Base-by-base conservation (phyloP, 768 basidiomycete genomes). In the Suillus tomentosus region DNA sequence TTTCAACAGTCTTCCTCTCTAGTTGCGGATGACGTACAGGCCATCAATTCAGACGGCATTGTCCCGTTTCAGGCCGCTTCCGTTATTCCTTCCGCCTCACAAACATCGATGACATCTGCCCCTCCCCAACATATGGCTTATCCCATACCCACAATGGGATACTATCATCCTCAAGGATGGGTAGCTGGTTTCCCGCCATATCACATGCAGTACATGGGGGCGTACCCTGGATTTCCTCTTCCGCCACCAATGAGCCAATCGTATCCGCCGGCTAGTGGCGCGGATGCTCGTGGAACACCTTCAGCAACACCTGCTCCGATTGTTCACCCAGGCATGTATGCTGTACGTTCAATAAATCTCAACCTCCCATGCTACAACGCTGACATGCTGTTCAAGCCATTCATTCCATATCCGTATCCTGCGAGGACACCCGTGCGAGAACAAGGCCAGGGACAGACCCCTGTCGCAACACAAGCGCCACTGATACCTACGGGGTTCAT, bases 401-500 rank as follows among this genome's bases (percentile, higher is more conserved):
- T 83, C 61, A 77, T 84, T 51, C 81, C 82, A 5, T 87, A 85
- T 72, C 78, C 84, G 31, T 77, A 79, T 64, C 72, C 78, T 27
- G 58, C 76, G 10, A 76, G 71, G 75, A 71, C 78, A 62, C 69
- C 68, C 39, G 65, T 43, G 13, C 67, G 57, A 42, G 57, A 58
- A 9, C 57, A 42, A 42, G 24, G 31, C 54, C 63, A 7, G 73
- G 74, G 62, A 47, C 64, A 31, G 47, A 48, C 14, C 62, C 57
- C 56, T 40, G 68, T 60, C 70, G 72, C 50, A 58, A 22, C 66
- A 39, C 85, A 86, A 68, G 81, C 88, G 5, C 88, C 90, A 19
- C 76, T 90, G 13, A 77, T 82, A 51, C 86, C 89, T 1, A 84
- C 86, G 0, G 87, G 88, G 2, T 92, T 91, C 69, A 84, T 89